These are phyloP conservation scores for Colletotrichum trifolii DNA, from an alignment of 2,329 filamentous ascomycete species.

Conservation along the genomic window DNA sequence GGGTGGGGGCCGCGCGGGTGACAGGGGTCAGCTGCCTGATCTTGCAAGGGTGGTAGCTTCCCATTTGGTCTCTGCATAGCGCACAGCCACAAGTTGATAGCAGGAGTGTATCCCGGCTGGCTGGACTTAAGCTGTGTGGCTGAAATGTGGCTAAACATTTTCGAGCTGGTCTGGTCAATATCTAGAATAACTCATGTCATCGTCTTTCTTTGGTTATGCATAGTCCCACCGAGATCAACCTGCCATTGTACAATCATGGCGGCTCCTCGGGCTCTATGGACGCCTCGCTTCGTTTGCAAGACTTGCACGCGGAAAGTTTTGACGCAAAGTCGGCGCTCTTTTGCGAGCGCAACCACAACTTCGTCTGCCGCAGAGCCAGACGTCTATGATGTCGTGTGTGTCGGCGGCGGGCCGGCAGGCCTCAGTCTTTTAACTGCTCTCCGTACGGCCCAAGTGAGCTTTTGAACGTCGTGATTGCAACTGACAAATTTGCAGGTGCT, in stretches of 20 bases:
- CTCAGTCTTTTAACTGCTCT: conserved; percentile 83
- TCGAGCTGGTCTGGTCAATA: conserved; percentile 14
- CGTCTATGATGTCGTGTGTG: conserved; percentile 92
- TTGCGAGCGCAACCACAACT: conserved; percentile 27
- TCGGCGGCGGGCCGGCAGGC: conserved; percentile 90
- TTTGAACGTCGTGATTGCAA: neutral
- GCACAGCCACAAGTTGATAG: conserved; percentile 8
- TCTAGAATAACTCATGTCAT: conserved; percentile 22
- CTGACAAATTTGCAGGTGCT: conserved; percentile 64
- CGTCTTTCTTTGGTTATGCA: neutral
- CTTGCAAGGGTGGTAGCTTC: conserved; percentile 12
- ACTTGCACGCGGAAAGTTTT: conserved; percentile 57
- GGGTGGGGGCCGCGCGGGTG: conserved; percentile 24
- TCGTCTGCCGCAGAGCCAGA: conserved; percentile 57
- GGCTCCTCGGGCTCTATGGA: conserved; percentile 39
- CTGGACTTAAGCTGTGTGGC: conserved; percentile 6
- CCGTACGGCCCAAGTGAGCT: conserved; percentile 60
- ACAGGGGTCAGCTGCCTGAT: conserved; percentile 1
- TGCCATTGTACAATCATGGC: conserved; percentile 18
- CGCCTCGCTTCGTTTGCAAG: conserved; percentile 56
- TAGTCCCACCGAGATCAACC: neutral
- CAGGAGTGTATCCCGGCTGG: neutral
- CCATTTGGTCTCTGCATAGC: neutral
- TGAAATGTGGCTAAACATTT: conserved; percentile 23
- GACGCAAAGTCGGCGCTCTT: conserved; percentile 44